A percentile compares a stretch with the other conserved stretches of the same genome.
Evolutionary conservation across 2,329 filamentous ascomycete genomes (phyloP).

Genomic region (Alternaria sp.): DNA sequence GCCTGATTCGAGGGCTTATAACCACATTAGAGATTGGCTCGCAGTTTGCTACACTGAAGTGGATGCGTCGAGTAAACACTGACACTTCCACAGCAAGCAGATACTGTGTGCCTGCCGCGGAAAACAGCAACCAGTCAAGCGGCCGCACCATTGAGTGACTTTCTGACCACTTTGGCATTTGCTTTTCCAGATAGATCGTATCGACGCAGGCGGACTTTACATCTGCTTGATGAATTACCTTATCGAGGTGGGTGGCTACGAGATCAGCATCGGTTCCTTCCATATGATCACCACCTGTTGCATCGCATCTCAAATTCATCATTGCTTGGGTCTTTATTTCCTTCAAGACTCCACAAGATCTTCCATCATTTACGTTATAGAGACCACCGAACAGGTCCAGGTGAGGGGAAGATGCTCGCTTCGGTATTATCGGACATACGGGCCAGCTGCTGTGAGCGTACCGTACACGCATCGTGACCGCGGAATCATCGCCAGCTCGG

Average conservation of each 20-base stretch:
- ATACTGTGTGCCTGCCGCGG: neutral
- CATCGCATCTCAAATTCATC: neutral
- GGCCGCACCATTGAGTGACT: neutral
- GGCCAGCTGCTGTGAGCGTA: neutral
- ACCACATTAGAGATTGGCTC: neutral
- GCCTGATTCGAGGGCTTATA: neutral
- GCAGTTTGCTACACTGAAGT: neutral
- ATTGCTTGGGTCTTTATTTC: neutral
- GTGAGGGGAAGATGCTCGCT: neutral
- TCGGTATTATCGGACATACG: neutral
- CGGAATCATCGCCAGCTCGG: neutral
- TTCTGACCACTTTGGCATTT: neutral
- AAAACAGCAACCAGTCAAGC: neutral
- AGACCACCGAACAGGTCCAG: neutral
- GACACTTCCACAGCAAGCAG: neutral
- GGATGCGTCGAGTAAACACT: neutral
- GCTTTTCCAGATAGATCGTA: fast-evolving
- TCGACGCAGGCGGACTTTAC: neutral
- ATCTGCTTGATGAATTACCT: neutral
- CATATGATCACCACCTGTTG: neutral
- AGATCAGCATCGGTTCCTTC: neutral
- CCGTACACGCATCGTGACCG: neutral
- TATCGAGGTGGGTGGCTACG: neutral
- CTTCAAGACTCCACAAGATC: neutral
- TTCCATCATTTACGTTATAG: neutral